phyloP scores from a whole-genome alignment of 1,284 basidiomycete species.

The Afroboletus lepidellus region DNA sequence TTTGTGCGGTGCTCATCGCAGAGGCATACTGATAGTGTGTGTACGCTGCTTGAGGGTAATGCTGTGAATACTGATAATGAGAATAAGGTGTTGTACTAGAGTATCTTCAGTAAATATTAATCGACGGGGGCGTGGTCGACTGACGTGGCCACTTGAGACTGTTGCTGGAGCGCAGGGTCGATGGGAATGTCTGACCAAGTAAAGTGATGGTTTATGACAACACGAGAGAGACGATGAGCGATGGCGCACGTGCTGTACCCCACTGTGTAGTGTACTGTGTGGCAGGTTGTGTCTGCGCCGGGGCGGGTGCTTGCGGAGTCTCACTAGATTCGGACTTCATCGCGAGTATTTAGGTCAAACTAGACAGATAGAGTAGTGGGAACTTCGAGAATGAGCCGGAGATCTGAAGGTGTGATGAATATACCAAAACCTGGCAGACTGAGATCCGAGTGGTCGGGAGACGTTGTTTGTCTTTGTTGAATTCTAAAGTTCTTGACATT shows the following conservation, averaged over 20 bases:
- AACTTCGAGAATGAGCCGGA: background rate
- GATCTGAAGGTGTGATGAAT: background rate
- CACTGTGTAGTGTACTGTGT: conserved; percentile 40
- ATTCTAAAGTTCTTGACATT: background rate
- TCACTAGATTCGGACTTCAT: conserved; percentile 39
- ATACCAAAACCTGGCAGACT: background rate
- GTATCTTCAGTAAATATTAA: conserved; percentile 7
- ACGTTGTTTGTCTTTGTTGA: background rate
- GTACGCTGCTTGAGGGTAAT: conserved; percentile 55
- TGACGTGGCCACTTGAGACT: conserved; percentile 50
- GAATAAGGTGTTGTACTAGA: conserved; percentile 42
- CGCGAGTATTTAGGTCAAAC: background rate
- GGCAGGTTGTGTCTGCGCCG: conserved; percentile 26
- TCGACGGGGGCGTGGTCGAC: conserved; percentile 3
- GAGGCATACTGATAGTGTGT: conserved; percentile 52
- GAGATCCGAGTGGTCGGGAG: background rate
- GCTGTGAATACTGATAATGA: conserved; percentile 48
- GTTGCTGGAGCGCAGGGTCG: conserved; percentile 67
- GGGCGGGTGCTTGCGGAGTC: conserved; percentile 33
- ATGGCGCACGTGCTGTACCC: conserved; percentile 40
- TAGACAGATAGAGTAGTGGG: background rate
- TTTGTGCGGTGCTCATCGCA: conserved; percentile 24
- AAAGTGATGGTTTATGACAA: conserved; percentile 3
- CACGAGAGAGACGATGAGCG: conserved; percentile 1
- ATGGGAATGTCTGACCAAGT: conserved; percentile 54